These are phyloP conservation scores for Cucurbita argyrosperma DNA, from an alignment of 306 rosid species.

Conservation along the genomic window DNA sequence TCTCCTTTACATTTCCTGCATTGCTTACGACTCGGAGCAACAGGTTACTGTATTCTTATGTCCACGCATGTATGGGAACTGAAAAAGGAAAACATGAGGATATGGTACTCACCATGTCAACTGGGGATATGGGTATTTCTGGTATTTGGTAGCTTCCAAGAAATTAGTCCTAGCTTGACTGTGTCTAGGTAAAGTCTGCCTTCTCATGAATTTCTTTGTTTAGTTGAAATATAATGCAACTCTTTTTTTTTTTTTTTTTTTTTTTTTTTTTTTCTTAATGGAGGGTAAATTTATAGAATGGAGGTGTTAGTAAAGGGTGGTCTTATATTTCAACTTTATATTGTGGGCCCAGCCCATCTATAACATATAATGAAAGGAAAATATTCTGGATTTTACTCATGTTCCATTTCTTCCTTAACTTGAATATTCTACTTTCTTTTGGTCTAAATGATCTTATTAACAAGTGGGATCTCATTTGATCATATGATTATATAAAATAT, in stretches of 20 bases:
- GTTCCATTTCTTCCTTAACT: not conserved
- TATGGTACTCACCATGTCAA: not conserved
- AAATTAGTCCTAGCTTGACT: not conserved
- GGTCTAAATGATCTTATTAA: not conserved
- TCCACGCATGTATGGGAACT: not conserved
- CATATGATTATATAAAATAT: not conserved
- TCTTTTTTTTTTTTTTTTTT: not conserved
- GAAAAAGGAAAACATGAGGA: not conserved
- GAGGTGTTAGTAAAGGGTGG: not conserved
- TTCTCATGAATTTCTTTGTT: not conserved
- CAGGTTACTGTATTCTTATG: not conserved
- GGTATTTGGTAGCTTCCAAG: not conserved
- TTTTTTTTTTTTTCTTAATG: not conserved
- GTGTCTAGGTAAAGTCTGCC: not conserved
- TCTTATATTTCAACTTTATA: not conserved
- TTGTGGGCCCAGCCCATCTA: not conserved
- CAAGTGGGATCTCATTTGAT: not conserved
- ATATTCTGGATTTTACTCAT: not conserved
- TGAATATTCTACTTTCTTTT: not conserved
- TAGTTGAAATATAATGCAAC: not conserved
- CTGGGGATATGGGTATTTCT: not conserved
- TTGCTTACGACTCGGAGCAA: not conserved
- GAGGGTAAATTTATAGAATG: not conserved
- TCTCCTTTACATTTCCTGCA: not conserved
- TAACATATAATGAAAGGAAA: not conserved